Conservation (phyloP, 2,329 filamentous ascomycete species). For the Periconia sp. region DNA sequence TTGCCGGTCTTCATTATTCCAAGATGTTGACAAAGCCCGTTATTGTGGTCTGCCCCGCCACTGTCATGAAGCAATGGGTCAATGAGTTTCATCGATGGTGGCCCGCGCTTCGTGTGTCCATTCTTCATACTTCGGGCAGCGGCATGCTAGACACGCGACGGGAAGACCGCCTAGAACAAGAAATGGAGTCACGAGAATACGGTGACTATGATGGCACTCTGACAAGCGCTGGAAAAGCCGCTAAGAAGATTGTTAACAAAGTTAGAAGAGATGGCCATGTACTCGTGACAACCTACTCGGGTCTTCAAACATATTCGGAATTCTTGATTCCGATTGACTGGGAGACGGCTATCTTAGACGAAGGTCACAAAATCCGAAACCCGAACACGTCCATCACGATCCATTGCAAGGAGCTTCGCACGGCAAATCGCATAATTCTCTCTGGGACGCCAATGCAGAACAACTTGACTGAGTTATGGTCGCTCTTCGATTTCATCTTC, state of each 20-base stretch:
- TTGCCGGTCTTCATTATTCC: conserved; percentile 92
- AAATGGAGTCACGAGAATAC: conserved; percentile 58
- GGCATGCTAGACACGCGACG: conserved; percentile 84
- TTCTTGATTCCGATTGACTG: conserved; percentile 83
- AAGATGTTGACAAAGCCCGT: conserved; percentile 82
- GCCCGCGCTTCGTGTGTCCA: conserved; percentile 96
- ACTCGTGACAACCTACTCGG: conserved; percentile 93
- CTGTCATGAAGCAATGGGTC: conserved; percentile 96
- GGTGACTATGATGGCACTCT: conserved; percentile 49
- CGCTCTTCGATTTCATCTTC: conserved; percentile 95
- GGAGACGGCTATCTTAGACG: conserved; percentile 93
- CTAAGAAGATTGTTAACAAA: conserved; percentile 79
- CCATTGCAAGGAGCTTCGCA: conserved; percentile 91
- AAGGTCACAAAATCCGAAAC: conserved; percentile 98
- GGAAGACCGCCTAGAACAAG: conserved; percentile 67
- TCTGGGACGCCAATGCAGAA: conserved; percentile 99
- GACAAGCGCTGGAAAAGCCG: conserved; percentile 69
- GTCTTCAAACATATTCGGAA: conserved; percentile 89
- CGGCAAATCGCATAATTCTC: conserved; percentile 87
- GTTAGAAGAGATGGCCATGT: conserved; percentile 88
- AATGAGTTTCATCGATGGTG: conserved; percentile 99
- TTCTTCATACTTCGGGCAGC: conserved; percentile 92
- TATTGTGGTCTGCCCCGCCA: conserved; percentile 91
- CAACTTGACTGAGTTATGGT: conserved; percentile 94
- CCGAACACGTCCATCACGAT: conserved; percentile 95